Conservation (phyloP, 805 yeast genomes). For the Myxozyma neotropica region DNA sequence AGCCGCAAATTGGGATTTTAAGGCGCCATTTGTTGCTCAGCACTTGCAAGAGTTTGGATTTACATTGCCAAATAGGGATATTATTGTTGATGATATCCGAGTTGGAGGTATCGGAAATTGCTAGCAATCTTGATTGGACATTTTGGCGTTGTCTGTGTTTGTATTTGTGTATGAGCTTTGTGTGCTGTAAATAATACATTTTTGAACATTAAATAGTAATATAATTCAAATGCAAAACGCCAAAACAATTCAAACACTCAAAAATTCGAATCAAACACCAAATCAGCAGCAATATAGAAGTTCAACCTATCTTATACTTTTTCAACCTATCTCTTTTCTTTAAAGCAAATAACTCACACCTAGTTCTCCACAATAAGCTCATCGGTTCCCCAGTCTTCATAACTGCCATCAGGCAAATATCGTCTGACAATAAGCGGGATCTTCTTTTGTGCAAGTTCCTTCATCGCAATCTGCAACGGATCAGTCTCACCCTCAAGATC, state of each 20-base stretch:
- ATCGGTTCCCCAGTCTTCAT: constrained; percentile 98
- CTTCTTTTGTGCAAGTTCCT: constrained; percentile 91
- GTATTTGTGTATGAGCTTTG: not conserved
- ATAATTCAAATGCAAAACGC: not conserved
- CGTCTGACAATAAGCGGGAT: constrained; percentile 95
- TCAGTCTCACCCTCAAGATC: constrained; percentile 99
- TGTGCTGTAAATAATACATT: too few species aligned
- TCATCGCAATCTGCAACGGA: constrained; percentile 96
- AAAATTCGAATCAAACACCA: not conserved
- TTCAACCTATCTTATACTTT: too few species aligned
- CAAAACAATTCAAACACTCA: not conserved
- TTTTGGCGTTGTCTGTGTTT: not conserved
- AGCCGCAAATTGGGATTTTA: constrained; percentile 43
- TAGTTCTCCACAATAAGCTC: constrained; percentile 87
- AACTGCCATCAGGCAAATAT: constrained; percentile 85
- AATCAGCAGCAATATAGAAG: not conserved
- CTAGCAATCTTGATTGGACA: not conserved
- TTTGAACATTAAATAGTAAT: not conserved
- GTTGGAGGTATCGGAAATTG: constrained; percentile 76
- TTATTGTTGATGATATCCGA: constrained; percentile 72
- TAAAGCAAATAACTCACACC: not conserved
- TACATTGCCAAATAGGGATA: constrained; percentile 53
- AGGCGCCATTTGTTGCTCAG: constrained; percentile 51
- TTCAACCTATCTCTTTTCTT: too few species aligned
- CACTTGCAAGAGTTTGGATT: constrained; percentile 79